Percentiles rank a stretch among this genome's conserved stretches.
Evolutionary conservation across 1,139 yeast genomes (phyloP).

Genomic region (Magnusiomyces clavatus): DNA sequence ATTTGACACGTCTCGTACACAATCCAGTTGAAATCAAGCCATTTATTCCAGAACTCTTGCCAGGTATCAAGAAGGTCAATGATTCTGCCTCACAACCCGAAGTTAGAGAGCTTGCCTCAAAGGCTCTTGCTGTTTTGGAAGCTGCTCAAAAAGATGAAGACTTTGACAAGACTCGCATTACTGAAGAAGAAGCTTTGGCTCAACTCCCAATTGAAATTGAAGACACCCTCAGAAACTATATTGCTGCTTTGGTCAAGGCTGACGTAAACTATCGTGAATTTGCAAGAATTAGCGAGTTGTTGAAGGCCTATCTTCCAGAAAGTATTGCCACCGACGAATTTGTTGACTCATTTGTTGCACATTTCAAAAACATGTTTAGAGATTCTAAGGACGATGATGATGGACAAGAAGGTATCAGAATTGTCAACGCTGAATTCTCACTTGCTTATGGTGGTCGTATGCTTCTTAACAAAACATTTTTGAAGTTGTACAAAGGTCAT

Average conservation of each 20-base stretch:
- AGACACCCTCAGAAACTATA: slow-evolving; percentile 39
- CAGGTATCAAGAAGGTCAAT: slow-evolving; percentile 83
- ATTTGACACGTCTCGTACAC: slow-evolving; percentile 89
- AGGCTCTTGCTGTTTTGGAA: slow-evolving; percentile 72
- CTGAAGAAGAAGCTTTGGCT: slow-evolving; percentile 43
- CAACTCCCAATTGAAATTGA: slow-evolving; percentile 26
- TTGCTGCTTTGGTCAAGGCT: slow-evolving; percentile 49
- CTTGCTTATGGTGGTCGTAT: slow-evolving; percentile 96
- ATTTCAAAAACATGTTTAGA: slow-evolving; percentile 57
- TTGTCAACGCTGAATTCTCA: slow-evolving; percentile 91
- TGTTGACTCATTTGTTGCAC: slow-evolving; percentile 42
- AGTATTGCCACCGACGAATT: slow-evolving; percentile 36
- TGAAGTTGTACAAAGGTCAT: slow-evolving; percentile 86
- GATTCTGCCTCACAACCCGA: slow-evolving; percentile 93
- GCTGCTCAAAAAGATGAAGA: slow-evolving; percentile 71
- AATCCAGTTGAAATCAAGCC: slow-evolving; percentile 86
- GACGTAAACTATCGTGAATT: slow-evolving; percentile 91
- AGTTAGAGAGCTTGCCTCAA: slow-evolving; percentile 86
- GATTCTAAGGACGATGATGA: slow-evolving; percentile 51
- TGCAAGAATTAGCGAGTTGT: slow-evolving; percentile 55
- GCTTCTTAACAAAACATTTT: slow-evolving; percentile 85
- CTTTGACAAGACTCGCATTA: slow-evolving; percentile 67
- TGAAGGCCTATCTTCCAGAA: slow-evolving; percentile 31
- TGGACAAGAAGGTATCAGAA: slow-evolving; percentile 69
- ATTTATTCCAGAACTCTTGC: slow-evolving; percentile 76